Percentiles rank a stretch among this genome's conserved stretches.
phyloP scores from a whole-genome alignment of 2,329 filamentous ascomycete species.

The Penicillium polonicum region DNA sequence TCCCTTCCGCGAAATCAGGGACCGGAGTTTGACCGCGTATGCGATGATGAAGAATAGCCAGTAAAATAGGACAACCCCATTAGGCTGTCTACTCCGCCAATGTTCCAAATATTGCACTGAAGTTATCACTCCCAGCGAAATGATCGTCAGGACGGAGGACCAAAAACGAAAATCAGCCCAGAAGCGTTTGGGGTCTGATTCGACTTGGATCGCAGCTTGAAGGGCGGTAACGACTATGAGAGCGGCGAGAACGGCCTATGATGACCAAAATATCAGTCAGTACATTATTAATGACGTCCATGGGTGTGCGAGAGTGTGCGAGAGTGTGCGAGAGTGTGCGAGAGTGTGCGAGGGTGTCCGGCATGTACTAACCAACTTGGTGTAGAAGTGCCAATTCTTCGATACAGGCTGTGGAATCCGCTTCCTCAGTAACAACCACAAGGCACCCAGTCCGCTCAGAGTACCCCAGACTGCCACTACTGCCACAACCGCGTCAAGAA shows the following conservation, averaged over 20 bases:
- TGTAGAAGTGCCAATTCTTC: slow-evolving; percentile 90
- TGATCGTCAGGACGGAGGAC: slow-evolving; percentile 69
- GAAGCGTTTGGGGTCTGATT: slow-evolving; percentile 68
- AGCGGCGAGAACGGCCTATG: slow-evolving; percentile 61
- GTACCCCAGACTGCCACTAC: slow-evolving; percentile 76
- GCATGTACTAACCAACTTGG: slow-evolving; percentile 69
- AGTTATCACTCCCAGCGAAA: slow-evolving; percentile 73
- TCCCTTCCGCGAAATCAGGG: slow-evolving; percentile 73
- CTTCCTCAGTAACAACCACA: slow-evolving; percentile 75
- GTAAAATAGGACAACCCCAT: slow-evolving; percentile 86
- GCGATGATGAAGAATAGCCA: slow-evolving; percentile 84
- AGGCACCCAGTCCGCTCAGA: slow-evolving; percentile 69
- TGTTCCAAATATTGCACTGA: slow-evolving; percentile 84
- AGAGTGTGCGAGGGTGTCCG: neutral
- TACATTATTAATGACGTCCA: neutral
- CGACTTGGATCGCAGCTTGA: slow-evolving; percentile 74
- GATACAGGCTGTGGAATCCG: slow-evolving; percentile 65
- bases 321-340: neutral
- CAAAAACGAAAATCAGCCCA: slow-evolving; percentile 81
- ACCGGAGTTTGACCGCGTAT: slow-evolving; percentile 79
- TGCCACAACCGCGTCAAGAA: slow-evolving; percentile 87
- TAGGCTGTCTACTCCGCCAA: slow-evolving; percentile 75
- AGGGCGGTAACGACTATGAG: slow-evolving; percentile 67
- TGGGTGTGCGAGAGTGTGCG: neutral
- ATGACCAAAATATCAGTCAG: neutral